Conservation (phyloP, 148 eudicot species). For the Bassia scoparia region DNA sequence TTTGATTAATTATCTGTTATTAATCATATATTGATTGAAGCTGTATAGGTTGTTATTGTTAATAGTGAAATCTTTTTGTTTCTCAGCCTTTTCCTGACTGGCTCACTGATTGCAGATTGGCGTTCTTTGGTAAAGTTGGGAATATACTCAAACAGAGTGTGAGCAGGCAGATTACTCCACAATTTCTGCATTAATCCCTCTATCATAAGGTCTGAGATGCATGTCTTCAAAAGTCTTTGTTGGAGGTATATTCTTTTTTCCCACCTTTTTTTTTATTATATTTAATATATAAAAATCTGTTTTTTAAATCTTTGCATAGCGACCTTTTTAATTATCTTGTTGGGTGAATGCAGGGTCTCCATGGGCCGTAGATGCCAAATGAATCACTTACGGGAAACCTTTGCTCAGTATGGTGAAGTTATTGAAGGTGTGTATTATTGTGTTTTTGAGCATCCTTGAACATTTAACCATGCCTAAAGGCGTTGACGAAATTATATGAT, state of each 20-base stretch:
- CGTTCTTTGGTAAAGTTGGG: conserved; percentile 70
- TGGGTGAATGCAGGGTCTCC: conserved; percentile 62
- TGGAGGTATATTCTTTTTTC: conserved; percentile 50
- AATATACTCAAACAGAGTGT: conserved; percentile 53
- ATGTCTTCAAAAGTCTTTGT: conserved; percentile 76
- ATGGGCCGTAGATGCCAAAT: conserved; percentile 59
- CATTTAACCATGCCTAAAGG: neutral
- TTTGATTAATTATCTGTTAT: too few relatives aligned
- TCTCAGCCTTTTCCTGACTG: neutral
- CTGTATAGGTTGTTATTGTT: neutral
- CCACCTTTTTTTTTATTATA: neutral
- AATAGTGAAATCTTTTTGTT: neutral
- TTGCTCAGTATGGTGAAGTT: conserved; percentile 68
- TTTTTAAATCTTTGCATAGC: too few relatives aligned
- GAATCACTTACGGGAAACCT: conserved; percentile 45
- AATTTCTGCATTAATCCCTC: conserved; percentile 47
- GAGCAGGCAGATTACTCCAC: conserved; percentile 43
- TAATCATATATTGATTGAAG: neutral
- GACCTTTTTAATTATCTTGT: neutral
- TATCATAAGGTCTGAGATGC: conserved; percentile 60
- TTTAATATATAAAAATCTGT: too few relatives aligned
- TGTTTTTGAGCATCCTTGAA: neutral
- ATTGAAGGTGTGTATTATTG: conserved; percentile 51
- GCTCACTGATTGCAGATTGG: conserved; percentile 34
- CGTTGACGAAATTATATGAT: neutral